Evolutionary conservation across 1,139 yeast species (phyloP).

Genomic region (Diutina neorugosa): DNA sequence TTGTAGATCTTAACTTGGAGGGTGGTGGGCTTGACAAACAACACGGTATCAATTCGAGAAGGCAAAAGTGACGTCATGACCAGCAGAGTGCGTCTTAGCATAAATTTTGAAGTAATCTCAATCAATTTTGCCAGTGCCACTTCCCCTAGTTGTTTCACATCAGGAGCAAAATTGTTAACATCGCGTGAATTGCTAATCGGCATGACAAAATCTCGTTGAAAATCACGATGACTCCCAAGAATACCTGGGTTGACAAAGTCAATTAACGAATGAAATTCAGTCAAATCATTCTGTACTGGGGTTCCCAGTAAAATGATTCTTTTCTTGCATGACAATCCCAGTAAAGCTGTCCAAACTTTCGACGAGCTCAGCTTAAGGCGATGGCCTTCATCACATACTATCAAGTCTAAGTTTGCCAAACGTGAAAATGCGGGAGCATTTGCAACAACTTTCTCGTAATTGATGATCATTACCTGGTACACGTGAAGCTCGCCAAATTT

Average conservation of each 20-base stretch:
- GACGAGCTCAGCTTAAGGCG: constrained; percentile 61
- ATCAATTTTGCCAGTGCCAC: constrained; percentile 51
- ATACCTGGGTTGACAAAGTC: constrained; percentile 80
- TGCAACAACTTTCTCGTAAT: constrained; percentile 60
- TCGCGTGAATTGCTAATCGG: constrained; percentile 75
- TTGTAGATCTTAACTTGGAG: constrained; percentile 47
- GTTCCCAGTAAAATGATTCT: constrained; percentile 77
- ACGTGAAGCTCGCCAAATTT: constrained; percentile 60
- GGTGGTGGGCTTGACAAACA: constrained; percentile 67
- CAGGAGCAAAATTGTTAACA: constrained; percentile 46
- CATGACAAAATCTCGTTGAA: constrained; percentile 52
- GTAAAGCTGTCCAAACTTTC: constrained; percentile 56
- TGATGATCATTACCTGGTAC: constrained; percentile 73
- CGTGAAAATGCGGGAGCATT: constrained; percentile 25
- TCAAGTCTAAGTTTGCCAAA: constrained; percentile 44
- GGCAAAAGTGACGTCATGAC: constrained; percentile 59
- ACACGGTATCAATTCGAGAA: constrained; percentile 62
- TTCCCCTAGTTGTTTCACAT: constrained; percentile 43
- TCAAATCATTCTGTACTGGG: constrained; percentile 86
- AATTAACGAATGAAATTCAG: constrained; percentile 70
- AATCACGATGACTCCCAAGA: constrained; percentile 50
- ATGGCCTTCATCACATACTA: constrained; percentile 95
- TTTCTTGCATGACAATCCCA: constrained; percentile 39
- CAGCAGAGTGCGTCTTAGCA: constrained; percentile 62
- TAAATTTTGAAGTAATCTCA: constrained; percentile 49